Base-by-base conservation (phyloP, 306 rosid genomes). In the Hippophae tibetana region DNA sequence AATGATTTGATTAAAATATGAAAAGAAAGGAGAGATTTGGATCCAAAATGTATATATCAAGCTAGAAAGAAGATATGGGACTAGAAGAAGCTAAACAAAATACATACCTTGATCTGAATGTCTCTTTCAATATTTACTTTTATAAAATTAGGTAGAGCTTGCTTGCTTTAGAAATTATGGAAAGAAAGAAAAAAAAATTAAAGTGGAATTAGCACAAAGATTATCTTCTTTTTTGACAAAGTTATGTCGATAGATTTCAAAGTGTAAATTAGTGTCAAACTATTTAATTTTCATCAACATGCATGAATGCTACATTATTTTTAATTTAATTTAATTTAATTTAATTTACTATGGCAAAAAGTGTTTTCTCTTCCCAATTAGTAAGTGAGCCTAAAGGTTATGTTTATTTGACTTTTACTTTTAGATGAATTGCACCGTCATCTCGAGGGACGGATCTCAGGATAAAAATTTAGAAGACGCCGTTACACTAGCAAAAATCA, bases 21-120 rank as follows among this genome's bases (percentile, higher is more conserved):
- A 10, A 9, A 9, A 47, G 9, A 46, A 18, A 18, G 23, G 65
- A 61, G 48, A 27, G 46, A 61, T 61, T 10, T 47, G 12, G 9
- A 31, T 48, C 7, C 12, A 49, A 6, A 13, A 18, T 18, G 23
- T 18, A 18, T 18, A 18, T 18, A 18, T 0, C 9, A 38, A 66
- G 9, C 45, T 50, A 60, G 64, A 53, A 23, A 52, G 58, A 49
- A 48, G 57, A 57, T 10, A 40, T 40, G 5, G 63, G 57, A 10
- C 50, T 7, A 47, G 46, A 42, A 45, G 45, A 54, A 8, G 12
- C 54, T 49, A 48, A 31, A n/a, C 18, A 57, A 18, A 42, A 41
- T 7, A 45, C 9, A 46, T 59, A 52, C 42, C 42, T 65, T 73
- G 60, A 81, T 79, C 66, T 68, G 7, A 76, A 73, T 54, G 90